A percentile compares a stretch with the other conserved stretches of the same genome.
phyloP scores from a whole-genome alignment of 106 monocot genomes.

The Phalaenopsis aphrodite region DNA sequence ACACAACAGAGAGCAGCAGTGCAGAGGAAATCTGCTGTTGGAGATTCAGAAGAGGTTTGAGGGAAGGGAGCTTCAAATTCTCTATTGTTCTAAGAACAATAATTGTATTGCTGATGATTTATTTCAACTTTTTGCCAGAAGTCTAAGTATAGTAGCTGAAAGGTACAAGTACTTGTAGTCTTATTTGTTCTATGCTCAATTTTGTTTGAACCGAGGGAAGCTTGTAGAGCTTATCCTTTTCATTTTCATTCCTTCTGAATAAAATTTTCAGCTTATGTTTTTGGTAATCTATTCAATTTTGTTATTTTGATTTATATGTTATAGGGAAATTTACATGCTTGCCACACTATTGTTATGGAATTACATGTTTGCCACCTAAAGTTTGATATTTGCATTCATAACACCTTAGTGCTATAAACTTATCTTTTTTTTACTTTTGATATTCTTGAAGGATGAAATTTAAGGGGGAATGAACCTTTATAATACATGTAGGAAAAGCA shows the following conservation, averaged over 20 bases:
- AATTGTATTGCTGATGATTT: not conserved
- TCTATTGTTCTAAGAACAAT: not conserved
- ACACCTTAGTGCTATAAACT: too few species aligned
- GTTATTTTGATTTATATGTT: too few species aligned
- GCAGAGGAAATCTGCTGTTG: constrained; percentile 15
- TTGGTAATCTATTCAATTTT: too few species aligned
- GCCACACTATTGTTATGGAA: too few species aligned
- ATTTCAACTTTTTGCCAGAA: not conserved
- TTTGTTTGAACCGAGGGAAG: constrained; percentile 4
- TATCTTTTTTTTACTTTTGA: too few species aligned
- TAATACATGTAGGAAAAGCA: too few species aligned
- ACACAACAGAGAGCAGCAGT: constrained; percentile 12
- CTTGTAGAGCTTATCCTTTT: not conserved
- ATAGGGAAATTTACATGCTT: too few species aligned
- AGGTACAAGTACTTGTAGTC: not conserved
- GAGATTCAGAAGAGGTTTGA: constrained; percentile 15
- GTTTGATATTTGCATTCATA: too few species aligned
- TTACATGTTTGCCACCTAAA: too few species aligned
- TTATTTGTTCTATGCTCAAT: constrained; percentile 6
- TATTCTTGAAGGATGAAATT: too few species aligned
- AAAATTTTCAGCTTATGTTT: not conserved
- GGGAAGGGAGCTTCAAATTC: not conserved
- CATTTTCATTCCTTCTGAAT: constrained; percentile 5
- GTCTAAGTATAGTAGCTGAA: not conserved
- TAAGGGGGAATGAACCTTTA: too few species aligned